These are phyloP conservation scores for Podila minutissima DNA, from an alignment of 192 early-diverging fungal genomes.

Conservation along the genomic window DNA sequence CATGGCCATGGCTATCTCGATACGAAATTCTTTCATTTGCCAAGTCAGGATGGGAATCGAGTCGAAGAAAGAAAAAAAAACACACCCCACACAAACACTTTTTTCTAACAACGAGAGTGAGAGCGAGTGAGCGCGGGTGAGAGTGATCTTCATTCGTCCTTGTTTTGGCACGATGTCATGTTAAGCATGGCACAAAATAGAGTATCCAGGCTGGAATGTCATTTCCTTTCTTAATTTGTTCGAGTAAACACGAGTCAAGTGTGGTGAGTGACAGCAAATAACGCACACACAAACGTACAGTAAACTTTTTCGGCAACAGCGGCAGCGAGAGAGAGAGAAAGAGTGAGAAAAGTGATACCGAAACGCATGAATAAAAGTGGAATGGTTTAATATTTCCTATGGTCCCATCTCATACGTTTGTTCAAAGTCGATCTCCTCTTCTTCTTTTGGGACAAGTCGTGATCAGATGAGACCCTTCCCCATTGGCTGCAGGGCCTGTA, in stretches of 20 bases:
- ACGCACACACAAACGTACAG: no score
- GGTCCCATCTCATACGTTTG: no score
- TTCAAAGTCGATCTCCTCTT: neutral
- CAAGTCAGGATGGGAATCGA: neutral
- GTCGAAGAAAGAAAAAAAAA: neutral
- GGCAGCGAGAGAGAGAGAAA: no score
- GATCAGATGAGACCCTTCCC: neutral
- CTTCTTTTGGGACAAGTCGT: neutral
- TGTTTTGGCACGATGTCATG: neutral
- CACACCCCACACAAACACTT: neutral
- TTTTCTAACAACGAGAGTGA: neutral
- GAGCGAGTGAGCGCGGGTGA: no score
- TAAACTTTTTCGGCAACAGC: no score
- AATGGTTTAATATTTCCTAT: no score
- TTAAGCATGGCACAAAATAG: neutral
- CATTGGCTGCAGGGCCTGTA: neutral
- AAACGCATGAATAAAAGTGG: no score
- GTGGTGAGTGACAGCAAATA: no score
- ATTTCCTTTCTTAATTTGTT: no score
- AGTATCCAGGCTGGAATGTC: no score
- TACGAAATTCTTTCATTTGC: neutral
- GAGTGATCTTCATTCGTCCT: constrained; percentile 37
- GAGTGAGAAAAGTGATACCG: no score
- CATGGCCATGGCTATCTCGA: neutral
- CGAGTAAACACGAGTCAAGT: no score